These are phyloP conservation scores for Cytospora schulzeri DNA, from an alignment of 2,329 filamentous ascomycete genomes.

Conservation along the genomic window DNA sequence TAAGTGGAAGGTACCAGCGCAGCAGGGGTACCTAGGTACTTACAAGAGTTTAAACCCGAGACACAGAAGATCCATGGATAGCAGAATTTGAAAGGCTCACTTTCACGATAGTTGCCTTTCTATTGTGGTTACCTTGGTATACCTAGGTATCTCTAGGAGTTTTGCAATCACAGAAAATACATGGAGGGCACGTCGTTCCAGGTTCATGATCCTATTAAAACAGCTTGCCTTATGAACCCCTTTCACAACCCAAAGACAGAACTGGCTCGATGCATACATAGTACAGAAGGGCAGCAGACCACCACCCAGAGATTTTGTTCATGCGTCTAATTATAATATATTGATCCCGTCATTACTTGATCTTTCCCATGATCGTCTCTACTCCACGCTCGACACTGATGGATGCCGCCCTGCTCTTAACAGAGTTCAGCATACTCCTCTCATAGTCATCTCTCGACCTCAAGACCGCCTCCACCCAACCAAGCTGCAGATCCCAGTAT, in stretches of 20 bases:
- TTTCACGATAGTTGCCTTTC: no score
- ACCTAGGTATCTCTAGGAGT: no score
- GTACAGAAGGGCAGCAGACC: background rate
- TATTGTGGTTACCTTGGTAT: no score
- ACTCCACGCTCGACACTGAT: slow-evolving; percentile 76
- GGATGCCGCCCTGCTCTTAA: slow-evolving; percentile 87
- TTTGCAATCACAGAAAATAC: no score
- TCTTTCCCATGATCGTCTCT: slow-evolving; percentile 94
- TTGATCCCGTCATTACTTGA: slow-evolving; percentile 59
- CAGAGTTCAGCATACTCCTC: slow-evolving; percentile 79
- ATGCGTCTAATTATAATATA: background rate
- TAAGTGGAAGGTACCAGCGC: no score
- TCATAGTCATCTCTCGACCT: slow-evolving; percentile 92
- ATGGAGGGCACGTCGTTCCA: background rate
- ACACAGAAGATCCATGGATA: no score
- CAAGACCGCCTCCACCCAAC: slow-evolving; percentile 93
- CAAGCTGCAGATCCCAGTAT: slow-evolving; percentile 93
- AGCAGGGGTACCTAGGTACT: background rate
- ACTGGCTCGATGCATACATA: background rate
- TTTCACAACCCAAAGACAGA: no score
- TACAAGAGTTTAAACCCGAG: background rate
- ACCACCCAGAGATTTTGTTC: background rate
- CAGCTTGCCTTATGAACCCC: background rate
- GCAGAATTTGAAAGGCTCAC: background rate
- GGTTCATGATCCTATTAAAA: no score